Percentiles rank a stretch among this genome's conserved stretches.
Conservation (phyloP, 1,284 basidiomycete species). For the Cutaneotrichosporon dermatis region DNA sequence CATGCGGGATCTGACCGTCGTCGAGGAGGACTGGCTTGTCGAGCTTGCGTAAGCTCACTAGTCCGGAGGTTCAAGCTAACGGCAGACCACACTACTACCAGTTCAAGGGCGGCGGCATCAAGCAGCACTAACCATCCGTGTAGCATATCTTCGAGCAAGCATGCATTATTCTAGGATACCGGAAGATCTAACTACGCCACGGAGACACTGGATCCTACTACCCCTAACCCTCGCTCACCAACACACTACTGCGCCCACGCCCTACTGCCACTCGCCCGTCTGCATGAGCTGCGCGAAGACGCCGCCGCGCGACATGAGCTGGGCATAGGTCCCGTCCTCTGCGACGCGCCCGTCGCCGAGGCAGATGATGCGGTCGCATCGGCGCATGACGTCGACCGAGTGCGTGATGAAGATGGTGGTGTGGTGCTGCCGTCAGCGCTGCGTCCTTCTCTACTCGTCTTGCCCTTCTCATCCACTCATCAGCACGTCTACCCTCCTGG, state of each 20-base stretch:
- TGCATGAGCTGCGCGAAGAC: constrained; percentile 75
- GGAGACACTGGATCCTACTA: no score
- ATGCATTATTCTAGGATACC: not conserved
- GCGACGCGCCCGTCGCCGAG: constrained; percentile 69
- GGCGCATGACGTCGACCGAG: constrained; percentile 82
- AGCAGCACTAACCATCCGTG: constrained; percentile 30
- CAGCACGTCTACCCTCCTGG: no score
- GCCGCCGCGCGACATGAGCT: constrained; percentile 64
- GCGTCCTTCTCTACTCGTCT: not conserved
- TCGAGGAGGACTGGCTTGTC: constrained; percentile 54
- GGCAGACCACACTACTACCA: constrained; percentile 45
- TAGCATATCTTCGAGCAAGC: not conserved
- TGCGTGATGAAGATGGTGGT: constrained; percentile 93
- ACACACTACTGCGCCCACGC: no score
- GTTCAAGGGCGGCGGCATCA: constrained; percentile 43
- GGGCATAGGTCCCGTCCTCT: constrained; percentile 73
- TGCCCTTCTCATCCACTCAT: no score
- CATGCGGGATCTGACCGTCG: constrained; percentile 56
- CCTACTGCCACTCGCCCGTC: constrained; percentile 73
- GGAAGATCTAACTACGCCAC: not conserved
- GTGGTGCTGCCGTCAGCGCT: constrained; percentile 45
- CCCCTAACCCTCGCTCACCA: no score
- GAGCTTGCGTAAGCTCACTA: constrained; percentile 49
- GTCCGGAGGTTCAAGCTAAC: constrained; percentile 1
- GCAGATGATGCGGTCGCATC: constrained; percentile 85